Base-by-base conservation (phyloP, 2,329 filamentous ascomycete species). In the Plenodomus biglobosus region DNA sequence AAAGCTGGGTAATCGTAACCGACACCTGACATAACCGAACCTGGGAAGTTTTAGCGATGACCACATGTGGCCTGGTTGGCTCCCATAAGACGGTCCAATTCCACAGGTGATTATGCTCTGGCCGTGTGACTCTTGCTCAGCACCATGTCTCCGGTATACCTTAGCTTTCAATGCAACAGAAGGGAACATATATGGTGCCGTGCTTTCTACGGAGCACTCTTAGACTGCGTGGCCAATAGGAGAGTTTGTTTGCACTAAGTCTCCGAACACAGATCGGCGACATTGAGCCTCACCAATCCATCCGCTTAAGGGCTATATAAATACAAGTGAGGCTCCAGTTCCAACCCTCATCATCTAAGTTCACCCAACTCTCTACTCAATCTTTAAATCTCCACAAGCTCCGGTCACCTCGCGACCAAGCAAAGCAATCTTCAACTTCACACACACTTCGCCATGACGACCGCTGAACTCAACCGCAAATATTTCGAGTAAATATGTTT, bases 381-480 rank as follows among this genome's bases (percentile, higher is more conserved):
- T n/a, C n/a, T n/a, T n/a, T n/a, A n/a, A n/a, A n/a, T n/a, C n/a
- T n/a, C 35, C 5, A 13, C 35, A 6, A 36, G 5, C n/a, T 36
- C 34, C 13, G n/a, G 17, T 18, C 5, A n/a, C 15, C 6, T 36
- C 6, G n/a, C 6, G 6, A 36, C 6, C 6, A n/a, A 7, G 5
- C 17, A 22, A 46, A 39, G 15, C 38, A 35, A 41, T 24, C 38
- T 40, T 44, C 34, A 42, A 16, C 24, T 24, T 17, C 30, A n/a
- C 7, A 30, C n/a, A 19, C n/a, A 34, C 7, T 11, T 38, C 38
- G 61, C 21, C 15, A 70, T 70, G 66, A 58, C 61, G 20, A 37
- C 62, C 49, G 64, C 67, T 44, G 70, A 69, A 42, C 61, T 66
- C 7, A 73, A 73, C 49, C 66, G 65, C 24, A 59, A 63, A 35